Conservation (phyloP, 306 rosid species). For the Ammopiptanthus mongolicus region DNA sequence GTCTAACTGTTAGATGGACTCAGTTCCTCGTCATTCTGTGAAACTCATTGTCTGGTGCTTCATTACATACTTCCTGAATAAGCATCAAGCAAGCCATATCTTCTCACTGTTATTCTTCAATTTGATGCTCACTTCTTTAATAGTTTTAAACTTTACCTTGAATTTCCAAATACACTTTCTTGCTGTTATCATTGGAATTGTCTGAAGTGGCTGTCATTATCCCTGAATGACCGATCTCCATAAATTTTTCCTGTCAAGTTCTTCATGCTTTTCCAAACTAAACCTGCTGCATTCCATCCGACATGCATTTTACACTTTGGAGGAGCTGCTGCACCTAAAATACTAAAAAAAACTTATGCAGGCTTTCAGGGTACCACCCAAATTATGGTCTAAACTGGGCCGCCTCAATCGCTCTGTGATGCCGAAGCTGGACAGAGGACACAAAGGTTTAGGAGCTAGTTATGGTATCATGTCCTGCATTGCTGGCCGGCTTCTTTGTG, state of each 20-base stretch:
- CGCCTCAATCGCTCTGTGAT: conserved; percentile 83
- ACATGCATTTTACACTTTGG: not conserved
- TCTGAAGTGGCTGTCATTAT: not conserved
- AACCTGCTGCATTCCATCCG: not conserved
- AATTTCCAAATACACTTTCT: conserved; percentile 4
- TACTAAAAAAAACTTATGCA: conserved; percentile 27
- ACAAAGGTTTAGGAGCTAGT: conserved; percentile 85
- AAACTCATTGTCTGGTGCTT: not conserved
- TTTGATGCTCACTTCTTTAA: not conserved
- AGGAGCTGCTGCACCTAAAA: conserved; percentile 14
- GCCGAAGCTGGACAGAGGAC: conserved; percentile 79
- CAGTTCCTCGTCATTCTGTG: not conserved
- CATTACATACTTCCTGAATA: not conserved
- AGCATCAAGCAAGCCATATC: not conserved
- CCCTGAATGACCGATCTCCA: not conserved
- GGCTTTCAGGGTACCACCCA: conserved; percentile 73
- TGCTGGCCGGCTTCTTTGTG: conserved; percentile 95
- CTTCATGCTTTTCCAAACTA: not conserved
- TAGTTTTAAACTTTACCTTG: not conserved
- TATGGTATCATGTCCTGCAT: conserved; percentile 88
- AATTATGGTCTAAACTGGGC: conserved; percentile 91
- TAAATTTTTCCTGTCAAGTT: not conserved
- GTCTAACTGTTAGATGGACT: not conserved
- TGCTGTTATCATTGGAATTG: not conserved
- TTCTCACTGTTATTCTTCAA: not conserved